A percentile compares a stretch with the other conserved stretches of the same genome.
Evolutionary conservation across 2,329 filamentous ascomycete genomes (phyloP).

Genomic region (Dissoconium aciculare): DNA sequence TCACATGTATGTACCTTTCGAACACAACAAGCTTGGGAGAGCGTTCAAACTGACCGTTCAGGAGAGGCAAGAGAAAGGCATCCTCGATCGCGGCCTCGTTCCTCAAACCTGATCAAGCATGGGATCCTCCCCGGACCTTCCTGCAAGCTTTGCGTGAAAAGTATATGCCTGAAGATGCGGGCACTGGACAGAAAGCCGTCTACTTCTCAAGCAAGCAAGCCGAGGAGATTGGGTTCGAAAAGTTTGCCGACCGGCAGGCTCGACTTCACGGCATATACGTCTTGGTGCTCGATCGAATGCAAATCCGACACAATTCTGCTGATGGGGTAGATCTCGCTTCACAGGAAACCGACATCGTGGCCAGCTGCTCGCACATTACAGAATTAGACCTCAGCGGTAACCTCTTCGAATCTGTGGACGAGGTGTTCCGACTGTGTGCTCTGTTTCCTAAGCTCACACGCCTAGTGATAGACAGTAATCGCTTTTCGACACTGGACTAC

Average conservation of each 20-base stretch:
- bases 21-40: slow-evolving; percentile 5
- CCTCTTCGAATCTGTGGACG: slow-evolving; percentile 51
- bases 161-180: slow-evolving; percentile 45
- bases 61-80: slow-evolving; percentile 44
- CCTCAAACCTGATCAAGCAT: slow-evolving; percentile 58
- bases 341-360: slow-evolving; percentile 36
- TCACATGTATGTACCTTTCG: slow-evolving; percentile 47
- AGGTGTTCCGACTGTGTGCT: slow-evolving; percentile 55
- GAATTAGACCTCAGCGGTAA: slow-evolving; percentile 81
- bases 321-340: no score
- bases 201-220: slow-evolving; percentile 68
- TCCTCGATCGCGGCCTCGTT: slow-evolving; percentile 69
- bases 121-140: slow-evolving; percentile 57
- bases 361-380: slow-evolving; percentile 42
- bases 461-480: slow-evolving; percentile 43
- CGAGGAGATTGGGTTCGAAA: slow-evolving; percentile 90
- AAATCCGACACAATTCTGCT: slow-evolving; percentile 32
- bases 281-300: slow-evolving; percentile 65
- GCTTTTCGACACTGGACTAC: slow-evolving; percentile 32
- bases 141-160: slow-evolving; percentile 67
- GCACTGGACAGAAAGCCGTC: slow-evolving; percentile 38
- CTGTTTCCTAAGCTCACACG: slow-evolving; percentile 49
- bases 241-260: slow-evolving; percentile 68
- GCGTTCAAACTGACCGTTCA: slow-evolving; percentile 15
- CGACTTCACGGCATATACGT: slow-evolving; percentile 63